Evolutionary conservation across 169 alveolate genomes (phyloP), one percentile per base, ranked within the genome.

Genomic region (Hepatocystis sp.): DNA sequence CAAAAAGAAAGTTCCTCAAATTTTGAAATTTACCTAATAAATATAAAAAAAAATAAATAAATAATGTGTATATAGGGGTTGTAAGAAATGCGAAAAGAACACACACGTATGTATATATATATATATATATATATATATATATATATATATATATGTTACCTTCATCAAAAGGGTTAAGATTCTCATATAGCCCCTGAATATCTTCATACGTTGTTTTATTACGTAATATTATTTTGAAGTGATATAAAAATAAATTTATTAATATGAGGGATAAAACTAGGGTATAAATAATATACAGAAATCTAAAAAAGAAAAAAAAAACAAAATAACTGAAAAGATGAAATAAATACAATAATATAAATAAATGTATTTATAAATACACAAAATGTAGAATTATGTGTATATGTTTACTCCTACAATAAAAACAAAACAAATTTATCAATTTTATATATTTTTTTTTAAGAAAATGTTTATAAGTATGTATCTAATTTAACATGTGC

Each of bases 191-290:
- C 2, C 86, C 86, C 30, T 71, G 86, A 32, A 71, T 71, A 34
- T 71, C 86, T 36, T 71, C 86, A 56, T 71, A 71, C 36, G 86
- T 71, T 36, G 86, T 71, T 44, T 52, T 71, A 51, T 71, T 71
- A 3, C 39, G 19, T 19, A 71, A 47, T 71, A 71, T 60, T 63
- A 71, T 71, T 52, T 71, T 56, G 4, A 71, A 71, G 58, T 71
- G 86, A 36, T 71, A 71, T 4, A 55, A 25, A 36, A 71, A 71
- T 51, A 71, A 71, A 44, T 71, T 71, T 11, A 46, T 71, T 71
- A 71, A 52, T 49, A 71, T 49, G 2, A 71, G 71, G 65, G 86
- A 71, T 3, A 55, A 39, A 8, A 55, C 46, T 30, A 71, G 8
- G 51, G 86, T 42, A 34, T 71, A 71, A 56, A 71, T 71, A 27